Evolutionary conservation across 495 filamentous ascomycete genomes (phyloP), one percentile per base, ranked within the genome.

Genomic region (Hypoxylon rickii): DNA sequence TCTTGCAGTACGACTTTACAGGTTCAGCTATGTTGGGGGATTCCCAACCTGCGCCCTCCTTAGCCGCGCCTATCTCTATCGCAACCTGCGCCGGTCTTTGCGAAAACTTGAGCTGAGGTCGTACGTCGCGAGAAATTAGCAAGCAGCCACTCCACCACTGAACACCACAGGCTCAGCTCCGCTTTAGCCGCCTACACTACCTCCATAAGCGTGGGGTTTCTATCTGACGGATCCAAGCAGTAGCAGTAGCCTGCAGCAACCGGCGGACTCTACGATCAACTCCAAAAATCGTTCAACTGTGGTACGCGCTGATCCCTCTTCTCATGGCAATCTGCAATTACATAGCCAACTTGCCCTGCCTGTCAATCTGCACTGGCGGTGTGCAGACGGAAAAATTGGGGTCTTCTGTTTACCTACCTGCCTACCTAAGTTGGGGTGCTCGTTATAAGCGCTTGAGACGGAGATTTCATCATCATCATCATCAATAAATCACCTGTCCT

Each of bases 141-240:
- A 56, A 56, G 43, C 51, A 46, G 24, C 52, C 32, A 55, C 24
- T 29, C 52, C 43, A 52, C 52, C 43, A 47, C 34, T 39, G 37
- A 36, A 49, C 49, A 52, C 49, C 53, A 45, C 57, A 52, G 4
- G 19, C 52, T 62, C 51, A 56, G 51, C 58, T 62, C 58, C 58
- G 58, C 58, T 56, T 62, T 62, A 62, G 52, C 51, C 52, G 51
- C 58, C 47, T 62, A 47, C 36, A 41, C 38, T 21, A 45, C 13
- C 5, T 15, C 34, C 52, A 44, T 19, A 18, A 44, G 43, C 47
- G 52, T 63, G 53, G 59, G 59, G 53, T 63, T 57, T 43, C 43
- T 48, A 36, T 34, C 32, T 63, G 48, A 26, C 52, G 44, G 52
- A 37, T 17, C 52, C 43, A 43, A 53, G 48, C 52, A 52, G 43